Evolutionary conservation across 73 alveolate genomes (phyloP), one percentile per base, ranked within the genome.

Genomic region (Loxodes magnus): DNA sequence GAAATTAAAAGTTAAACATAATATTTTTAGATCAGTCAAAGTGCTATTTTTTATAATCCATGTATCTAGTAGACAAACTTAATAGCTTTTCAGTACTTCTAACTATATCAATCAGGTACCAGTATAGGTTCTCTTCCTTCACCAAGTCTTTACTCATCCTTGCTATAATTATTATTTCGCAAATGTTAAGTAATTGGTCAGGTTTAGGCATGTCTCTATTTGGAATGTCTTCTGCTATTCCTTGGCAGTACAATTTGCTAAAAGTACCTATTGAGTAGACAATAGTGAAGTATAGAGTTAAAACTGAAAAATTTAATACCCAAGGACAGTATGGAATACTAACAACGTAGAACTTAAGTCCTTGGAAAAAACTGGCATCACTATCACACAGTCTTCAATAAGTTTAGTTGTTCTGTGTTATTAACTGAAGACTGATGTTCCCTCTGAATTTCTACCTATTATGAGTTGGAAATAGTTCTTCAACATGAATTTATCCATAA

Each of bases 1-100:
- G n/a, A n/a, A n/a, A n/a, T n/a, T n/a, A n/a, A n/a, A n/a, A n/a
- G n/a, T n/a, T n/a, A n/a, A n/a, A n/a, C n/a, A n/a, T n/a, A n/a
- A n/a, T n/a, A n/a, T n/a, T n/a, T n/a, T n/a, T n/a, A n/a, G n/a
- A n/a, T n/a, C n/a, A n/a, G n/a, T n/a, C n/a, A n/a, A n/a, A n/a
- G n/a, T n/a, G n/a, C n/a, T n/a, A n/a, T n/a, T n/a, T n/a, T n/a
- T n/a, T n/a, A n/a, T n/a, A n/a, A n/a, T n/a, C n/a, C n/a, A n/a
- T n/a, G n/a, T n/a, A n/a, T n/a, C n/a, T n/a, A n/a, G n/a, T n/a
- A n/a, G n/a, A n/a, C n/a, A n/a, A n/a, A n/a, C n/a, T n/a, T n/a
- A n/a, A n/a, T n/a, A n/a, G n/a, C n/a, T n/a, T 72, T 63, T 92
- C 99, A 6, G 99, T 97, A 9, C 95, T 81, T 48, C 99, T 69